phyloP scores from a whole-genome alignment of 345 rosid genomes.

The Camelina laxa region DNA sequence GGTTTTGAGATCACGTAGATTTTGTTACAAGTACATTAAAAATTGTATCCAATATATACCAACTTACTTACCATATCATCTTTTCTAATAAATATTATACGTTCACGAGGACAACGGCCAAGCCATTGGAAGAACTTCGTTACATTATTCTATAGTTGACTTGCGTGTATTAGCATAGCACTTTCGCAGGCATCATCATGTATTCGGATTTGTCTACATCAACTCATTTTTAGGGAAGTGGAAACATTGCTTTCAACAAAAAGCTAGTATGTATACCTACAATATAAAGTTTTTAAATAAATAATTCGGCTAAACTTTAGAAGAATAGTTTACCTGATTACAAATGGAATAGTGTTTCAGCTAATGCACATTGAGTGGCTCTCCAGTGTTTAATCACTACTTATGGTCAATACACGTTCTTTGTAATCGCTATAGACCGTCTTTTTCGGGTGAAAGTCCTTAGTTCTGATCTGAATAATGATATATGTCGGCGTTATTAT shows the following conservation, averaged over 20 bases:
- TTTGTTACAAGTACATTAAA: neutral
- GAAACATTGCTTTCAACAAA: slow-evolving; percentile 2
- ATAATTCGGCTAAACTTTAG: neutral
- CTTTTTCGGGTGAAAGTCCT: neutral
- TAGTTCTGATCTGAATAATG: too few species aligned
- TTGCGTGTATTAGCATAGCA: neutral
- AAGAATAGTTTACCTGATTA: slow-evolving; percentile 12
- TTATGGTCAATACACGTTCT: slow-evolving; percentile 22
- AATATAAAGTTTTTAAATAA: neutral
- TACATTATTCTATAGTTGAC: neutral
- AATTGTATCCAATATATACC: too few species aligned
- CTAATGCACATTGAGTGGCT: slow-evolving; percentile 26
- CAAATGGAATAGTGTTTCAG: slow-evolving; percentile 15
- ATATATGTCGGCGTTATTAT: neutral
- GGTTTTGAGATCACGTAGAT: neutral
- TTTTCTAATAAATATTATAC: neutral
- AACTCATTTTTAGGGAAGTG: neutral
- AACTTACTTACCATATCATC: neutral
- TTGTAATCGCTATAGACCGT: slow-evolving; percentile 1
- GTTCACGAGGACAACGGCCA: neutral
- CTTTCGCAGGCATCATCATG: neutral
- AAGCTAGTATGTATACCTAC: neutral
- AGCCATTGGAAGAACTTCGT: neutral
- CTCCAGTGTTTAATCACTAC: slow-evolving; percentile 10
- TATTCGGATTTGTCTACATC: neutral